Percentiles rank a stretch among this genome's conserved stretches.
Evolutionary conservation across 805 yeast species (phyloP).

Genomic region (Ascoidea tarda): DNA sequence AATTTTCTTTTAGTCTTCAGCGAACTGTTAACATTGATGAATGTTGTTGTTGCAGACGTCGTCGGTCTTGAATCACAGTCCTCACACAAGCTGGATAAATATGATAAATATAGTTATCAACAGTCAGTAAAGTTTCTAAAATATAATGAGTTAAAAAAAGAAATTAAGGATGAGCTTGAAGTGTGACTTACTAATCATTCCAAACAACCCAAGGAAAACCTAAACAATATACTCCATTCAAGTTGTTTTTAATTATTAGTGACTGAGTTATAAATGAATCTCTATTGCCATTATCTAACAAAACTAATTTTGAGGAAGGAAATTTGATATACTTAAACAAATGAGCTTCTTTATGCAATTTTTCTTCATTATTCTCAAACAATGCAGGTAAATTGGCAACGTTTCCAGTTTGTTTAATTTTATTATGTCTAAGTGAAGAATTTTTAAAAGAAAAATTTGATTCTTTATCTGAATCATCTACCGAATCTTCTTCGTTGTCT

Average conservation of each 20-base stretch:
- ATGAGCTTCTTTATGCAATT: not conserved
- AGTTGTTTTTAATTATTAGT: not conserved
- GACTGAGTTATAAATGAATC: slow-evolving; percentile 1
- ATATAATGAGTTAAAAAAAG: not conserved
- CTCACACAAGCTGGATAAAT: not conserved
- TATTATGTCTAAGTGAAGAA: not conserved
- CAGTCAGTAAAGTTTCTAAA: too few relatives aligned
- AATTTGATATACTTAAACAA: not conserved
- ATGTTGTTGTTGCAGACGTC: not conserved
- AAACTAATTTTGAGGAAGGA: slow-evolving; percentile 4
- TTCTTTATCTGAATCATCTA: not conserved
- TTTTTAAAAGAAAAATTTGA: slow-evolving; percentile 1
- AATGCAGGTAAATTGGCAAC: slow-evolving; percentile 1
- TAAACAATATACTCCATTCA: slow-evolving; percentile 1
- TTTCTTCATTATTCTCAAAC: not conserved
- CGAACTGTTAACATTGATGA: not conserved
- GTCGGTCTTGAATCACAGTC: not conserved
- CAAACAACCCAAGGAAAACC: slow-evolving; percentile 7
- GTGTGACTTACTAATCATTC: slow-evolving; percentile 7
- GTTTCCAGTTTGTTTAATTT: not conserved
- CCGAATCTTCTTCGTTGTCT: not conserved
- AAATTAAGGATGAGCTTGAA: not conserved
- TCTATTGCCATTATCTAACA: not conserved
- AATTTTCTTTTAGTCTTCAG: not conserved
- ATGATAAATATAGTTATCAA: not conserved